Conservation (phyloP, 768 basidiomycete species). For the Calvatia gigantea region DNA sequence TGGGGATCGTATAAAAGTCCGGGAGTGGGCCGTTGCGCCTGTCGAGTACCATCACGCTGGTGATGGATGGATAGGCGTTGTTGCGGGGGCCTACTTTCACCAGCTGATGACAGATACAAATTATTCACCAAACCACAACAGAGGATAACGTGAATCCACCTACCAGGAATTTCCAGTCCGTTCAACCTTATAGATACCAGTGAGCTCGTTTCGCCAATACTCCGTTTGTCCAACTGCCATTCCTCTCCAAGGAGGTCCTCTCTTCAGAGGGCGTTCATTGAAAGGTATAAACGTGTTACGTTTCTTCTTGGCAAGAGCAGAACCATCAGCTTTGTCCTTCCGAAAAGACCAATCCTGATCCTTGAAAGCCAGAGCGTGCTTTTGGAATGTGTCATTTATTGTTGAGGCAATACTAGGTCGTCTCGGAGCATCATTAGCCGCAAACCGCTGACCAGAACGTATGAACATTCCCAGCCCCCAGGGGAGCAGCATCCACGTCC, state of each 20-base stretch:
- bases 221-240: slow-evolving; percentile 56
- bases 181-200: slow-evolving; percentile 52
- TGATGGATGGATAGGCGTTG: slow-evolving; percentile 66
- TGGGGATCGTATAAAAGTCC: slow-evolving; percentile 41
- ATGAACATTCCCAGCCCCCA: background rate
- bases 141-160: background rate
- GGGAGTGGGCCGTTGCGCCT: background rate
- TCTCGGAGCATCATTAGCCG: slow-evolving; percentile 2
- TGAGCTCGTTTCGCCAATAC: slow-evolving; percentile 60
- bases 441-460: slow-evolving; percentile 3
- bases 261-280: slow-evolving; percentile 15
- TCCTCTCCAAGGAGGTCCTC: slow-evolving; percentile 34
- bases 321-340: slow-evolving; percentile 19
- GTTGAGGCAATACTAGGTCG: slow-evolving; percentile 13
- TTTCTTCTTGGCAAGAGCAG: background rate
- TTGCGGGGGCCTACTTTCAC: slow-evolving; percentile 33
- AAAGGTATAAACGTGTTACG: slow-evolving; percentile 7
- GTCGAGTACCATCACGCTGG: slow-evolving; percentile 26
- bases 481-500: slow-evolving; percentile 2
- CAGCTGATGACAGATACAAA: background rate
- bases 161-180: slow-evolving; percentile 6
- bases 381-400: slow-evolving; percentile 10
- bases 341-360: slow-evolving; percentile 24
- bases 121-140: background rate
- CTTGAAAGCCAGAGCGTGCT: slow-evolving; percentile 8